Conservation (phyloP, 352 stramenopile genomes). For the Pythium aquatile region DNA sequence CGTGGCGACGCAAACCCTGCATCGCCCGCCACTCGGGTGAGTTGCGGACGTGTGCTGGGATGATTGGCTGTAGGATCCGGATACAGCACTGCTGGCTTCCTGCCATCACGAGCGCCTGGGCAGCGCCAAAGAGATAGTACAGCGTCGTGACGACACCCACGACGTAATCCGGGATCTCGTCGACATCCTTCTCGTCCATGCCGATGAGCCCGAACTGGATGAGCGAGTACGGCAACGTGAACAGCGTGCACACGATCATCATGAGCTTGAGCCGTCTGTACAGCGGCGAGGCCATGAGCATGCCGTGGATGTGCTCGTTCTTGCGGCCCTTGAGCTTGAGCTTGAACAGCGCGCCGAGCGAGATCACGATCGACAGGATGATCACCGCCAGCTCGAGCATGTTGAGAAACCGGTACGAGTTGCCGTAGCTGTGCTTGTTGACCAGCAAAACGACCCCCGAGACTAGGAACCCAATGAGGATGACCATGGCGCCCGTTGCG, state of each 20-base stretch:
- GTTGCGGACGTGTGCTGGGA: constrained; percentile 52
- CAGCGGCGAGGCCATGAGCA: constrained; percentile 63
- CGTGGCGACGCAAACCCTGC: constrained; percentile 22
- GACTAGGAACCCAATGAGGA: constrained; percentile 37
- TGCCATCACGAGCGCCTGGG: constrained; percentile 66
- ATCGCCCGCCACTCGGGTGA: constrained; percentile 43
- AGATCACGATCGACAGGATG: constrained; percentile 52
- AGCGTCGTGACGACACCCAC: constrained; percentile 57
- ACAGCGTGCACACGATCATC: constrained; percentile 60
- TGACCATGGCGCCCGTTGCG: constrained; percentile 31
- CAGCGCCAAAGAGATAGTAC: constrained; percentile 64
- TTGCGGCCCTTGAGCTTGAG: constrained; percentile 51
- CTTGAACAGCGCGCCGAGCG: constrained; percentile 37
- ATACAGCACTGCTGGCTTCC: constrained; percentile 63
- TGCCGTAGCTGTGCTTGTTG: constrained; percentile 49
- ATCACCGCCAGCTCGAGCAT: constrained; percentile 47
- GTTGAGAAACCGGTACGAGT: constrained; percentile 49
- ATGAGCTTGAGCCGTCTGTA: constrained; percentile 64
- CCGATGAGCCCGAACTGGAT: constrained; percentile 49
- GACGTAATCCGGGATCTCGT: constrained; percentile 51
- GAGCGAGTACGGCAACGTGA: constrained; percentile 65
- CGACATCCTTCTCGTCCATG: constrained; percentile 38
- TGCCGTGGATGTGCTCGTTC: constrained; percentile 67
- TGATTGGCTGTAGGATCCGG: constrained; percentile 45
- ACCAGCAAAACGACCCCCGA: constrained; percentile 40